Base-by-base conservation (phyloP, 257 asterid species). In the Nicotiana sylvestris region DNA sequence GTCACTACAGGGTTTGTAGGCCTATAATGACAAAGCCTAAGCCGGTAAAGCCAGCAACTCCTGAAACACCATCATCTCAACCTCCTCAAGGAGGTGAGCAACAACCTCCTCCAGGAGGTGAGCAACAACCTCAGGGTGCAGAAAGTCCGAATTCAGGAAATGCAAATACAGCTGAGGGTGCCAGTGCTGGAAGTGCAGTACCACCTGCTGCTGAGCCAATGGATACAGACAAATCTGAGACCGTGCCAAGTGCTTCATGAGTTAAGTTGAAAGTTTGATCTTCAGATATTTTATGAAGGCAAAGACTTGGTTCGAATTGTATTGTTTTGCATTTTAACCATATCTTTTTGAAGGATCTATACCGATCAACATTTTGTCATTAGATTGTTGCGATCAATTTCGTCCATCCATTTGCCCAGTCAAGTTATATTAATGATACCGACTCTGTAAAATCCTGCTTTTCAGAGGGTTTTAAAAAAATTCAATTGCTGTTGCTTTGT, bases 1-100 rank as follows among this genome's bases (percentile, higher is more conserved):
- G 16, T 16, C 12, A 15, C 17, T 62, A 76, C 92, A 96, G 99
- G 92, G 77, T 90, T 13, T 92, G 97, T 88, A 83, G 97, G 90
- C 98, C 99, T 1, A 87, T 92, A 80, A 89, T 96, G 97, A 94
- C 82, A 53, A 96, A 96, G 79, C 94, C 98, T 66, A 93, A 92
- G 91, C 99, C 98, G 0, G 89, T 91, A 29, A 93, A 92, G 82
- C 94, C 96, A 57, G 89, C 96, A 6, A 70, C 95, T 37, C 92
- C 97, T 0, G 97, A 92, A 83, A 18, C 92, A 68, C 69, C 93
- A 12, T 56, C 97, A n/a, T 90, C 80, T 76, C 65, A 76, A 16
- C 1, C 94, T 9, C 37, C 98, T 21, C 90, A 89, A 85, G 93
- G 93, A 12, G 86, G 88, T 0, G 97, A 91, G 39, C 18, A 91